These are phyloP conservation scores for Acacia melanoxylon DNA, from an alignment of 306 rosid species.

Conservation along the genomic window DNA sequence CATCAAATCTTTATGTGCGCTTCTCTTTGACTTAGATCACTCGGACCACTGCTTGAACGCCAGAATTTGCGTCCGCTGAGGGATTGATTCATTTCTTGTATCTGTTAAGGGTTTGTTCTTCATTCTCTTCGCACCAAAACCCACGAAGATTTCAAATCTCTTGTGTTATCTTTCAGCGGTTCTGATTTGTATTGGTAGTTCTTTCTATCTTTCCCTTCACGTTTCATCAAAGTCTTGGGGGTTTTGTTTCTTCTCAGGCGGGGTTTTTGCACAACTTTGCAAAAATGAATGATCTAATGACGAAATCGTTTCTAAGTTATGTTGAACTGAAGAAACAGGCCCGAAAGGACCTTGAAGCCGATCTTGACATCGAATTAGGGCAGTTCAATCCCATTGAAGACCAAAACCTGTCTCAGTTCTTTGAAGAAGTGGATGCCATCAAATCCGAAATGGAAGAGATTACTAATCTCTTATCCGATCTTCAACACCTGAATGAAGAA, in stretches of 20 bases:
- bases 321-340: conserved; percentile 84
- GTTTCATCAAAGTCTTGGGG: conserved; percentile 3
- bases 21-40: conserved; percentile 35
- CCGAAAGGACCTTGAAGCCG: conserved; percentile 55
- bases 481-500: conserved; percentile 71
- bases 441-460: conserved; percentile 88
- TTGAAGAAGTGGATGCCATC: conserved; percentile 60
- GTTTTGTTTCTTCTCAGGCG: conserved; percentile 38
- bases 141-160: conserved; percentile 4
- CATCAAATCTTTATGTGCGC: neutral
- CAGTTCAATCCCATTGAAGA: conserved; percentile 63
- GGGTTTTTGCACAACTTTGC: conserved; percentile 39
- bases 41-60: conserved; percentile 26
- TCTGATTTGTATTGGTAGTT: neutral
- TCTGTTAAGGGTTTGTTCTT: conserved; percentile 42
- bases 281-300: conserved; percentile 94
- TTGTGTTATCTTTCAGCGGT: conserved; percentile 7
- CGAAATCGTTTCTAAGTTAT: conserved; percentile 88
- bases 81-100: conserved; percentile 51
- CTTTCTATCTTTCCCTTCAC: neutral
- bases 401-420: conserved; percentile 73
- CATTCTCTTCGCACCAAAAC: conserved; percentile 17
- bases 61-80: conserved; percentile 31
- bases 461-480: conserved; percentile 86
- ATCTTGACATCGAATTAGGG: conserved; percentile 63